Base-by-base conservation (phyloP, 257 asterid genomes). In the Jacaranda copaia region DNA sequence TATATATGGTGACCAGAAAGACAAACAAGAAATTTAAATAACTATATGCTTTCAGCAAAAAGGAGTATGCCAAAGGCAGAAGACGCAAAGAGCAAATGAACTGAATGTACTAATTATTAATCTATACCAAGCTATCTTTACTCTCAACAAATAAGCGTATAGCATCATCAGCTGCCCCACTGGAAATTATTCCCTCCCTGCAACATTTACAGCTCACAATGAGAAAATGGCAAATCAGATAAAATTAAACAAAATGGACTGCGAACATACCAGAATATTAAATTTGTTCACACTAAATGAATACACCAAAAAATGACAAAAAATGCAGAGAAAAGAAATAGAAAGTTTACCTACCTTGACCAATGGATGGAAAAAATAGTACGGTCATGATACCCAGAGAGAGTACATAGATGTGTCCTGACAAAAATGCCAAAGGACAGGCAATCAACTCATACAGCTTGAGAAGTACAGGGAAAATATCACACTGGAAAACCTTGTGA, bases 161-260 rank as follows among this genome's bases (percentile, higher is more conserved):
- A 73, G 97, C 94, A 84, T 93, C 88, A 85, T 93, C 98, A 79
- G 97, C 97, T 72, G 97, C 98, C 70, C 95, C 99, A 77, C 76
- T 91, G 71, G 88, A 86, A 53, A 96, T 87, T 77, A 96, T 83
- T 74, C 96, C 98, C 61, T 91, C 98, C 81, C 99, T 96, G 80
- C 59, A 58, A 85, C 69, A 68, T 82, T 79, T 15, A 74, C 71
- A 59, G 25, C 68, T 68, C 45, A 39, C 46, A 43, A 78, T 78
- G 62, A 56, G 79, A 40, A 25, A 12, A 76, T 4, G 12, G 56
- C 6, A 69, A 73, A 39, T 70, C 38, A 38, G 9, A 59, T 25
- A 42, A 38, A 12, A 69, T 69, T 68, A 16, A 51, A 63, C 59
- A 55, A 72, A 10, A 72, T 16, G 78, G 55, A 66, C 64, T 32